Evolutionary conservation across 129 eudicot genomes (phyloP).

Genomic region (Daucus carota): DNA sequence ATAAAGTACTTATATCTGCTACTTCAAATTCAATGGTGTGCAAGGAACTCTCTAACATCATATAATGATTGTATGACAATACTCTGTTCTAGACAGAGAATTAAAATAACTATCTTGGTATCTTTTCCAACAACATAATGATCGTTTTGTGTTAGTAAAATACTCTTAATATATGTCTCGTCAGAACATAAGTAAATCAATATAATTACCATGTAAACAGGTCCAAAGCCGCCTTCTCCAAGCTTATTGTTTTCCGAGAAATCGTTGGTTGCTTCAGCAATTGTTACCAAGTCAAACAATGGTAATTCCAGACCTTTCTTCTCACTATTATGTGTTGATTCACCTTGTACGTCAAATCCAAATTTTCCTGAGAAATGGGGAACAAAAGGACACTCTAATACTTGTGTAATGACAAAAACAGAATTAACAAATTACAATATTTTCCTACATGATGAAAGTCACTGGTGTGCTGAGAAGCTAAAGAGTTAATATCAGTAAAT

Average conservation of each 20-base stretch:
- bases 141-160: neutral
- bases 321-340: neutral
- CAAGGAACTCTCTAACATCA: too few species aligned
- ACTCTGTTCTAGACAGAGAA: too few species aligned
- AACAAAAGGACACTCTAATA: neutral
- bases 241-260: conserved; percentile 9
- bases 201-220: neutral
- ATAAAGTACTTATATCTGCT: too few species aligned
- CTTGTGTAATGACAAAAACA: neutral
- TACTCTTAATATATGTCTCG: neutral
- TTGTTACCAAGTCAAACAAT: neutral
- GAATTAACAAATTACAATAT: neutral
- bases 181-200: neutral
- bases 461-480: neutral
- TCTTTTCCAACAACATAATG: neutral
- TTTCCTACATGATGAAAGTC: neutral
- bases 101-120: neutral
- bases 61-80: too few species aligned
- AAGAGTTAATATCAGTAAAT: neutral
- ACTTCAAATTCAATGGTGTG: too few species aligned
- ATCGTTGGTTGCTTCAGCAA: neutral
- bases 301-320: neutral
- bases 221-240: conserved; percentile 11
- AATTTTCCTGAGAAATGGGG: neutral
- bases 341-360: neutral